Conservation (phyloP, 177 flowering plant species). For the Vitis hybrid region DNA sequence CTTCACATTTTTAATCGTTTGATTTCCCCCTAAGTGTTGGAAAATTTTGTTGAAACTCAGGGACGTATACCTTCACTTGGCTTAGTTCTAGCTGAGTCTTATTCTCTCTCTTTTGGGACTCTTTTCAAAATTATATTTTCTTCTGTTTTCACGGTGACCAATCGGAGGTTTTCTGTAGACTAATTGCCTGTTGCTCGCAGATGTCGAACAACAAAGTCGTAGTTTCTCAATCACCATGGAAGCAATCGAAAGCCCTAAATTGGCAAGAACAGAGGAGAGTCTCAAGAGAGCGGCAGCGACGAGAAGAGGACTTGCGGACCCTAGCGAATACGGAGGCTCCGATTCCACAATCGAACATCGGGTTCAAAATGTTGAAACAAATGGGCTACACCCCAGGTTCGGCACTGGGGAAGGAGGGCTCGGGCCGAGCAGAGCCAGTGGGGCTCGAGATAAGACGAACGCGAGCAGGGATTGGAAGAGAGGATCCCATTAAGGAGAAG, state of each 20-base stretch:
- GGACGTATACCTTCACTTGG: too few relatives aligned
- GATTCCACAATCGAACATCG: slow-evolving; percentile 81
- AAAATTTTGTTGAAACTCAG: too few relatives aligned
- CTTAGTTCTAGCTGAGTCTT: too few relatives aligned
- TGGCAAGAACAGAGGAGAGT: slow-evolving; percentile 65
- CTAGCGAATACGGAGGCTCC: slow-evolving; percentile 58
- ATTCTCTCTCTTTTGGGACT: too few relatives aligned
- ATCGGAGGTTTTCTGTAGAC: too few relatives aligned
- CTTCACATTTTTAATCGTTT: too few relatives aligned
- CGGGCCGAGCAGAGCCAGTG: slow-evolving; percentile 70
- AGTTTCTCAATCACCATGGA: slow-evolving; percentile 30
- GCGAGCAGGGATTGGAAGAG: slow-evolving; percentile 80
- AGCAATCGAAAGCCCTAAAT: slow-evolving; percentile 39
- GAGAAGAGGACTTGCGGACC: slow-evolving; percentile 75
- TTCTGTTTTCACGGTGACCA: too few relatives aligned
- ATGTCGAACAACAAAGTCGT: slow-evolving; percentile 14
- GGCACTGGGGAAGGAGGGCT: slow-evolving; percentile 68
- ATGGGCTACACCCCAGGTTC: slow-evolving; percentile 95
- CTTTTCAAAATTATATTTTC: too few relatives aligned
- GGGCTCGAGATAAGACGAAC: slow-evolving; percentile 75
- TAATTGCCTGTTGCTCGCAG: slow-evolving; percentile 20
- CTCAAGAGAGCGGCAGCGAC: slow-evolving; percentile 58
- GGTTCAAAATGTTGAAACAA: slow-evolving; percentile 84
- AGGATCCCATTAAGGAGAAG: slow-evolving; percentile 72
- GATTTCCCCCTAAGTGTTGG: too few relatives aligned